phyloP scores from a whole-genome alignment of 2,329 filamentous ascomycete species.

The Tolypocladium ovalisporum region DNA sequence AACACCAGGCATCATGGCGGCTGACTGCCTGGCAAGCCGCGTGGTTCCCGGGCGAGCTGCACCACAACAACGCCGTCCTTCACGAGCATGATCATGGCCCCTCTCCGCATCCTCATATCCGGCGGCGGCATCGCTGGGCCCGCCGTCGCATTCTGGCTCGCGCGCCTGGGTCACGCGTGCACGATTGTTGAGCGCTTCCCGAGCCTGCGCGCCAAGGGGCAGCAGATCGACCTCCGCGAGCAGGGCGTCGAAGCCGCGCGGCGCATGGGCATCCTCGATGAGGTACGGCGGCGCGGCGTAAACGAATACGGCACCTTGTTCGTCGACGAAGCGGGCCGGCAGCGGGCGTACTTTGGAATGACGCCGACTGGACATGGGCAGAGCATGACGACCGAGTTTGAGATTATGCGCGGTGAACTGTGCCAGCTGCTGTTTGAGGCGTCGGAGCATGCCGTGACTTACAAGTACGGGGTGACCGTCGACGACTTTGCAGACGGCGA shows the following conservation, averaged over 20 bases:
- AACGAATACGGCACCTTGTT: constrained; percentile 36
- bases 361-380: constrained; percentile 31
- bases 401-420: constrained; percentile 50
- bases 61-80: neutral
- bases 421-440: constrained; percentile 35
- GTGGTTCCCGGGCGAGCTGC: too few species aligned
- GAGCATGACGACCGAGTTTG: constrained; percentile 41
- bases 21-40: neutral
- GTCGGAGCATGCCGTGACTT: constrained; percentile 15
- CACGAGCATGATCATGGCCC: constrained; percentile 10
- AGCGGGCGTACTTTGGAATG: constrained; percentile 26
- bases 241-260: constrained; percentile 27
- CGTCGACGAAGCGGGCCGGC: constrained; percentile 27
- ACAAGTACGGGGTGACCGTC: constrained; percentile 18
- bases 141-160: constrained; percentile 29
- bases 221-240: constrained; percentile 34
- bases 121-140: constrained; percentile 35
- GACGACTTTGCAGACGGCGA: constrained; percentile 16
- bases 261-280: constrained; percentile 26
- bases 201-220: constrained; percentile 24
- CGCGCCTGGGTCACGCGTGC: constrained; percentile 21
- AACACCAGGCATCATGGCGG: neutral
- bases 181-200: constrained; percentile 32
- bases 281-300: constrained; percentile 25
- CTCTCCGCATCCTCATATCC: constrained; percentile 35